Conservation (phyloP, 176 grass and related monocot species). For the Triticum aestivum region IWGSC_CS_RefSeq_v2.1 NC_057811.1:148702011-148702510, state of each 20-base stretch:
- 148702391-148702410: background rate
- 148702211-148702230: conserved; percentile 73
- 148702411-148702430: background rate
- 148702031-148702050: conserved; percentile 57
- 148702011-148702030: background rate
- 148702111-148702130: conserved; percentile 24
- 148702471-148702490: conserved; percentile 94
- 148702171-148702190: conserved; percentile 56
- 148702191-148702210: conserved; percentile 94
- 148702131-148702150: background rate
- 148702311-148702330: background rate
- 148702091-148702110: conserved; percentile 97
- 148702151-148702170: background rate
- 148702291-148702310: background rate
- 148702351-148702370: conserved; percentile 10
- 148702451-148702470: conserved; percentile 86
- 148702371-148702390: background rate
- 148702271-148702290: conserved; percentile 1
- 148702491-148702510: conserved; percentile 62
- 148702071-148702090: conserved; percentile 92
- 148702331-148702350: background rate
- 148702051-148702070: conserved; percentile 79
- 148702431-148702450: conserved; percentile 74
- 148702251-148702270: conserved; percentile 66
- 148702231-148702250: conserved; percentile 85